phyloP scores from a whole-genome alignment of 495 filamentous ascomycete species.

The Parmelia sp. region DNA sequence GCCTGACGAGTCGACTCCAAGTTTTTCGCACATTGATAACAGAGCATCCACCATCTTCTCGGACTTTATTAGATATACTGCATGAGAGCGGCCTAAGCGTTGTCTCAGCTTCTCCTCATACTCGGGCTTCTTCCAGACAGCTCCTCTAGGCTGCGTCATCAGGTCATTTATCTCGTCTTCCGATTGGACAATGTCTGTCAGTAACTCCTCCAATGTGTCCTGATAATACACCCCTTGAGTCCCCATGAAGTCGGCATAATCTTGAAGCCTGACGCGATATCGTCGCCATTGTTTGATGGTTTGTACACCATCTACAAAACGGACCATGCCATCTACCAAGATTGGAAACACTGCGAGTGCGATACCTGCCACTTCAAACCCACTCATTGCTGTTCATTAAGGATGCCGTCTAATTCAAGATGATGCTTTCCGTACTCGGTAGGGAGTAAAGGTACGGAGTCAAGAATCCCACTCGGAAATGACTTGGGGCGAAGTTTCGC shows the following conservation, averaged over 20 bases:
- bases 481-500: not conserved
- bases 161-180: constrained; percentile 24
- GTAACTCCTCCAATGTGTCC: constrained; percentile 27
- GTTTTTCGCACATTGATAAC: not conserved
- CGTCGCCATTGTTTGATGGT: constrained; percentile 20
- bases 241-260: constrained; percentile 12
- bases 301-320: constrained; percentile 23
- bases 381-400: constrained; percentile 7
- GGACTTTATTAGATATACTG: constrained; percentile 22
- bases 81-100: constrained; percentile 25
- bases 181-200: constrained; percentile 17
- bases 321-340: constrained; percentile 27
- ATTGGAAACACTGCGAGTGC: constrained; percentile 31
- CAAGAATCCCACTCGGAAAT: no score
- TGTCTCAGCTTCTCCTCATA: constrained; percentile 19
- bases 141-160: constrained; percentile 21
- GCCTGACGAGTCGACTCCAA: constrained; percentile 21
- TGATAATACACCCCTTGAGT: constrained; percentile 21
- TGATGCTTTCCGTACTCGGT: no score
- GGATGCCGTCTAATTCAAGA: no score
- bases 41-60: constrained; percentile 9
- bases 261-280: constrained; percentile 19
- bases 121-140: constrained; percentile 23
- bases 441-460: not conserved
- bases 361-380: constrained; percentile 26